Percentiles rank a stretch among this genome's conserved stretches.
phyloP scores from a whole-genome alignment of 352 stramenopile genomes.

The Pythium utonaiense region DNA sequence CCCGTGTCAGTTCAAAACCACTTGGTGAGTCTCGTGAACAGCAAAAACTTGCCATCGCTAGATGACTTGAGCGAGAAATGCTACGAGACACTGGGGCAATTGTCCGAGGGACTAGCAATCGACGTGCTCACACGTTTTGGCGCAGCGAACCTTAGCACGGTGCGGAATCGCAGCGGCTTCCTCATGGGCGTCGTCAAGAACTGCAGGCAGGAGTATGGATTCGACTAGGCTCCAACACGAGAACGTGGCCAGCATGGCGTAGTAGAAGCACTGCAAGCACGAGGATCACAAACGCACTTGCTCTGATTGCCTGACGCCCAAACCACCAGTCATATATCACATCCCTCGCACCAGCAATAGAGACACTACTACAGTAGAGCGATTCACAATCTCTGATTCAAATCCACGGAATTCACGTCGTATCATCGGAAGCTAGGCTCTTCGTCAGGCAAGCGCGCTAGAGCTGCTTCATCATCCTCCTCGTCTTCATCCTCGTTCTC shows the following conservation, averaged over 20 bases:
- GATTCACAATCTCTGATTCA: background rate
- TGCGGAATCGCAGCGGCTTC: constrained; percentile 81
- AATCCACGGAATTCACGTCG: background rate
- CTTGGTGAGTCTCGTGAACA: constrained; percentile 55
- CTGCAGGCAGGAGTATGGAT: constrained; percentile 72
- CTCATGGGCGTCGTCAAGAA: constrained; percentile 81
- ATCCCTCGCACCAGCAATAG: background rate
- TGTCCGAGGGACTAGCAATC: constrained; percentile 70
- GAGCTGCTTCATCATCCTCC: constrained; percentile 11
- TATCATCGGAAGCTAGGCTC: background rate
- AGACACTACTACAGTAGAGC: too few relatives aligned
- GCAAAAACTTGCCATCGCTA: constrained; percentile 49
- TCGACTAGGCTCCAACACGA: constrained; percentile 28
- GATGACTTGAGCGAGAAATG: constrained; percentile 78
- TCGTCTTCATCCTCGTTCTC: constrained; percentile 28
- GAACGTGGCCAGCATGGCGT: background rate
- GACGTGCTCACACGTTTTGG: constrained; percentile 74
- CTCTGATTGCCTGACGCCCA: background rate
- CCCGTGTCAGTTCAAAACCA: constrained; percentile 67
- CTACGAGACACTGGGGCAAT: constrained; percentile 74
- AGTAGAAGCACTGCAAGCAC: too few relatives aligned
- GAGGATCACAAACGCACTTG: too few relatives aligned
- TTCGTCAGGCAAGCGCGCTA: constrained; percentile 22
- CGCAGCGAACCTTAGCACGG: constrained; percentile 58
- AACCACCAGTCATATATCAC: too few relatives aligned